Base-by-base conservation (phyloP, 345 rosid species). In the Toxicodendron radicans region DNA sequence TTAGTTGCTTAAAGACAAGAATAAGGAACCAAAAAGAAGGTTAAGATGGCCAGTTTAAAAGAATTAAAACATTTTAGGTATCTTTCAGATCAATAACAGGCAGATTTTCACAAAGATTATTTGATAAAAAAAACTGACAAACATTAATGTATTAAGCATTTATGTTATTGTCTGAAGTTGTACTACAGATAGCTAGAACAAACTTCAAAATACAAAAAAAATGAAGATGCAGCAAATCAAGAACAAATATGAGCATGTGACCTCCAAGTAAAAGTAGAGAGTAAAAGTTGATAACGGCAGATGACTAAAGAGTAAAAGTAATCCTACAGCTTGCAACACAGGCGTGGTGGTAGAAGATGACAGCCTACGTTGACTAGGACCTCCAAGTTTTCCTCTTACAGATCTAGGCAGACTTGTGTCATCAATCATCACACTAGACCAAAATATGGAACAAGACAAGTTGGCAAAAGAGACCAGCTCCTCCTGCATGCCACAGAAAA, bases 291-390 rank as follows among this genome's bases (percentile, higher is more conserved):
- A 61, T 46, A 53, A 52, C 68, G 45, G 67, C 70, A 24, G 59
- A 62, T 12, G 70, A 53, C 6, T 58, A 17, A 63, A 54, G 82
- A 54, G 51, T 38, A 18, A 13, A 81, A 71, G 56, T 71, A 70
- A 78, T 43, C 80, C 79, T 92, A 92, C 98, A 79, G 97, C 92
- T 87, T 88, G 89, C 78, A 94, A 80, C 64, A 89, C 95, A 74
- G 85, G 76, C 73, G 95, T 83, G 58, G 95, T 84, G 68, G 84
- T 82, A 56, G 87, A 83, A 74, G 82, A 75, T 24, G 95, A 85
- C 79, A 95, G 79, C 63, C 99, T 89, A 10, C 97, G 95, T 81
- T 92, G 99, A 91, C 97, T 95, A 67, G 92, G 99, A 32, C 99
- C 99, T 61, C 97, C 99, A 68, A 95, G 91, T 83, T 84, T 95